Percentiles rank a stretch among this genome's conserved stretches.
These are phyloP conservation scores for Vigna unguiculata DNA, from an alignment of 306 rosid genomes.

Conservation along the genomic window DNA sequence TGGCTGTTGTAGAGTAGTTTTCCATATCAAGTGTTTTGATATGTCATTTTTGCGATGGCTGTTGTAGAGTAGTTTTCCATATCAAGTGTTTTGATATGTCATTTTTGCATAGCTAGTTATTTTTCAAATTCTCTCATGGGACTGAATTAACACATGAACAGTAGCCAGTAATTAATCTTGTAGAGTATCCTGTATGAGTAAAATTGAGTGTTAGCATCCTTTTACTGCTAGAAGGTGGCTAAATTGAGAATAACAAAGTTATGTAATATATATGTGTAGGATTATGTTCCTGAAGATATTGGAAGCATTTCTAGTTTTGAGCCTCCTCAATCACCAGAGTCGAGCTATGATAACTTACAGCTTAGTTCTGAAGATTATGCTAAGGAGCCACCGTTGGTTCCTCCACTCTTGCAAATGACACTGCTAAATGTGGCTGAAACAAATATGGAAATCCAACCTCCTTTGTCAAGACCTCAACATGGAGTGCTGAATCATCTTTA, in stretches of 20 bases:
- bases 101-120: neutral
- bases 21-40: neutral
- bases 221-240: slow-evolving; percentile 25
- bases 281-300: slow-evolving; percentile 89
- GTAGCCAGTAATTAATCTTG: slow-evolving; percentile 1
- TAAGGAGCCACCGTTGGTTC: slow-evolving; percentile 92
- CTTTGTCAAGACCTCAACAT: slow-evolving; percentile 87
- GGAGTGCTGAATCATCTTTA: slow-evolving; percentile 93
- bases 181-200: slow-evolving; percentile 18
- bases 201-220: neutral
- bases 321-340: slow-evolving; percentile 88
- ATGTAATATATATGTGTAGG: slow-evolving; percentile 53
- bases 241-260: neutral
- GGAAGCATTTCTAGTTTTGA: slow-evolving; percentile 88
- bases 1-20: slow-evolving; percentile 4
- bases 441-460: slow-evolving; percentile 76
- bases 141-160: slow-evolving; percentile 1
- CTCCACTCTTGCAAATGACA: slow-evolving; percentile 89
- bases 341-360: slow-evolving; percentile 72
- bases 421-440: slow-evolving; percentile 76
- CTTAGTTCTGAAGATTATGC: slow-evolving; percentile 84
- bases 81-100: neutral
- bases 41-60: slow-evolving; percentile 5
- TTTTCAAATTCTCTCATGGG: slow-evolving; percentile 12
- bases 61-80: neutral